A percentile compares a stretch with the other conserved stretches of the same genome.
These are phyloP conservation scores for Kalaharituber pfeilii DNA, from an alignment of 2,329 filamentous ascomycete genomes.

Conservation along the genomic window DNA sequence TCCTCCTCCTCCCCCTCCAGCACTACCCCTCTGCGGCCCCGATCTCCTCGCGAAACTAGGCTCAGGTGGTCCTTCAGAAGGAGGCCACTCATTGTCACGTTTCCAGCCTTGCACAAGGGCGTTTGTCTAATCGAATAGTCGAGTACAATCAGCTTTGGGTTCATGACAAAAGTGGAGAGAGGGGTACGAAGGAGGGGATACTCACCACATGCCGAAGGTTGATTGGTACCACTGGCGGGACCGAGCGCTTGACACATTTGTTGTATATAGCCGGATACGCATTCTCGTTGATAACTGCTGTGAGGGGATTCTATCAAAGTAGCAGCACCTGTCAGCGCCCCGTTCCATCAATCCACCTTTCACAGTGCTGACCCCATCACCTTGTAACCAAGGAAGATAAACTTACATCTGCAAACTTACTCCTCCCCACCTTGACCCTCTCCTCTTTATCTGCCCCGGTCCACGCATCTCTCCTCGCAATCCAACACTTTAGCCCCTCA, in stretches of 20 bases:
- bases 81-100: slow-evolving; percentile 21
- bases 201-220: slow-evolving; percentile 17
- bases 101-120: slow-evolving; percentile 22
- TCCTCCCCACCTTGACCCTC: slow-evolving; percentile 19
- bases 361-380: background rate
- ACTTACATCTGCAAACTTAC: slow-evolving; percentile 21
- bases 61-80: slow-evolving; percentile 17
- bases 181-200: background rate
- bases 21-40: too few relatives aligned
- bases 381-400: background rate
- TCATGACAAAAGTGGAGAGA: background rate
- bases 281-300: slow-evolving; percentile 15
- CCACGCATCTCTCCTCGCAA: slow-evolving; percentile 21
- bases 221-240: slow-evolving; percentile 20
- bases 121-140: slow-evolving; percentile 6
- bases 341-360: background rate
- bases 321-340: background rate
- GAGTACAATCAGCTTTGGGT: too few relatives aligned
- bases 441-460: slow-evolving; percentile 21
- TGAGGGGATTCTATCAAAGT: slow-evolving; percentile 17
- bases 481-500: slow-evolving; percentile 18
- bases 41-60: slow-evolving; percentile 19
- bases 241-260: slow-evolving; percentile 17
- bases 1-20: too few relatives aligned
- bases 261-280: slow-evolving; percentile 20